Evolutionary conservation across 371 early-diverging fungal genomes (phyloP), one percentile per base, ranked within the genome.

Genomic region (Rhizopus microsporus): DNA sequence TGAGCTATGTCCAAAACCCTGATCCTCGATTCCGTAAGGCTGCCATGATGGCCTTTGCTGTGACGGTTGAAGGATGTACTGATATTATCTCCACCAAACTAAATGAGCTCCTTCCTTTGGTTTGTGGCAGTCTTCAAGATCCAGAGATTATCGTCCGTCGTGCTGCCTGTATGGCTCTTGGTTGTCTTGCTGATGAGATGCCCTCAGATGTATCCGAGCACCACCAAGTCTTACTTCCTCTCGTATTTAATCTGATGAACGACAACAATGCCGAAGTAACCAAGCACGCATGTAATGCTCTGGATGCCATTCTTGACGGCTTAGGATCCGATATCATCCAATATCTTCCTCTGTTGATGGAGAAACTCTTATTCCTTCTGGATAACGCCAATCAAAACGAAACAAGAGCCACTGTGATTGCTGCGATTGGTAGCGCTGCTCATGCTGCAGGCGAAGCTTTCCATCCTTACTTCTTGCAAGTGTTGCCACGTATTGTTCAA

Each of bases 381-480:
- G 88, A 88, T 42, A 68, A 80, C 39, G 82, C 80, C 15, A 56
- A 78, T 17, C 73, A 78, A 47, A 62, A 67, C 30, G 86, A 87
- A 55, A 80, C 87, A 43, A 84, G 85, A 59, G 83, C 85, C n/a
- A 82, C 86, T 10, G 89, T 90, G n/a, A 76, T 87, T 35, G 87
- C 86, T 31, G 92, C 93, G 30, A 85, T 95, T 44, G 95, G 94
- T 30, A 89, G 89, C 56, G 92, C 92, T 12, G 95, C 95, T 30
- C 88, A 88, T 68, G 84, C 93, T 38, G 82, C 94, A 16, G 87
- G 86, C 13, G 70, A 77, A 50, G 79, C 54, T 7, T 91, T 92
- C 67, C 65, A 72, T 15, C 91, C 91, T 15, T 95, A 92, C 75
- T 94, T 93, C 72, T 65, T 51, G 9, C 74, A 80, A 54, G 85